phyloP scores from a whole-genome alignment of 306 rosid genomes.

The Dryas alaskensis region DNA sequence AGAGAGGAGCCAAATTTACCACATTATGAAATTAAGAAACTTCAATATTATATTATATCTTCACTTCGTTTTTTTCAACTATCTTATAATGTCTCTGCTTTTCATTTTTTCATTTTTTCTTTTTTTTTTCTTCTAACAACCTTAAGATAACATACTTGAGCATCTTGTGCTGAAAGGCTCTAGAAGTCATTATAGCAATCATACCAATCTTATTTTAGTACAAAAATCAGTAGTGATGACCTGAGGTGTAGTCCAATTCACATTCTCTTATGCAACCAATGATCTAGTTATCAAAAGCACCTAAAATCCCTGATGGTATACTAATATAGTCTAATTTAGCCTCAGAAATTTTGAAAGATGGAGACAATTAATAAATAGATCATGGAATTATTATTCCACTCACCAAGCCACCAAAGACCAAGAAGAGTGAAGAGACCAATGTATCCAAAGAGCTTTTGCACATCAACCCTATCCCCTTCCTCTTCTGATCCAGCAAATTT shows the following conservation, averaged over 20 bases:
- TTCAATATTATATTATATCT: neutral
- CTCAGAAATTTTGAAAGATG: neutral
- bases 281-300: neutral
- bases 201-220: neutral
- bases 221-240: neutral
- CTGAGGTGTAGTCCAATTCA: neutral
- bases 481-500: constrained; percentile 66
- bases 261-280: neutral
- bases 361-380: neutral
- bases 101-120: neutral
- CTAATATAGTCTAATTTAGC: neutral
- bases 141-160: neutral
- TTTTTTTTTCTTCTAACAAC: neutral
- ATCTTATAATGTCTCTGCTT: neutral
- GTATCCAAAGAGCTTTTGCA: constrained; percentile 69
- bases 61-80: neutral
- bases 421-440: constrained; percentile 67
- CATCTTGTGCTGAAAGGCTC: neutral
- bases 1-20: neutral
- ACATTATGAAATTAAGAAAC: neutral
- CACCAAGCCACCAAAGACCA: constrained; percentile 88
- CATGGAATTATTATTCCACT: constrained; percentile 18
- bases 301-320: neutral
- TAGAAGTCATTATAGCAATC: constrained; percentile 7
- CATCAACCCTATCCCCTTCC: constrained; percentile 61